phyloP scores from a whole-genome alignment of 495 filamentous ascomycete species.

The Hypomontagnella submonticulosa region DNA sequence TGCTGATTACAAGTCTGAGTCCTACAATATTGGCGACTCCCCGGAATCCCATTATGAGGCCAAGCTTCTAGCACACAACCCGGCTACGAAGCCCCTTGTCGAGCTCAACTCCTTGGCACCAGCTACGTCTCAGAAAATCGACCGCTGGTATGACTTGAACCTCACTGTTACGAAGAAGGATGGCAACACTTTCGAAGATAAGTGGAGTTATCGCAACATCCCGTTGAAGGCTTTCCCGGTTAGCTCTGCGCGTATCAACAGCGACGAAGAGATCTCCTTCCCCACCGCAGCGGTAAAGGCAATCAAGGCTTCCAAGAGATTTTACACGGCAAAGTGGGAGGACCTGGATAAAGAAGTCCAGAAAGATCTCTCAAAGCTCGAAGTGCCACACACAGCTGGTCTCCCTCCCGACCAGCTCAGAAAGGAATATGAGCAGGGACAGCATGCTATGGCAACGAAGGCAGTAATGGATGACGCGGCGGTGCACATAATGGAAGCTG shows the following conservation, averaged over 20 bases:
- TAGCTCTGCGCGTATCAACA: neutral
- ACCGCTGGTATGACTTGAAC: no score
- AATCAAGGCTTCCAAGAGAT: conserved; percentile 26
- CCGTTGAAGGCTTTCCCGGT: conserved; percentile 1
- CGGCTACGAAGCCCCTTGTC: neutral
- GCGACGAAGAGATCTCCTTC: neutral
- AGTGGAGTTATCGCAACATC: neutral
- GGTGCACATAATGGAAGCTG: neutral
- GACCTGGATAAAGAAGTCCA: conserved; percentile 19
- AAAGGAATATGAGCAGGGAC: conserved; percentile 27
- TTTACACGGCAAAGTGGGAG: conserved; percentile 10
- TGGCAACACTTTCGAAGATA: neutral
- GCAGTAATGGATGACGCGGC: neutral
- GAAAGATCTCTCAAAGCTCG: conserved; percentile 15
- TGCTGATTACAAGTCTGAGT: neutral
- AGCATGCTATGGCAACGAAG: conserved; percentile 13
- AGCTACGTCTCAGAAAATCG: no score
- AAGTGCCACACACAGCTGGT: conserved; percentile 31
- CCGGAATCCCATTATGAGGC: neutral
- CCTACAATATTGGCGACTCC: neutral
- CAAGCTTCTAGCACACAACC: neutral
- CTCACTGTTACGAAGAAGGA: neutral
- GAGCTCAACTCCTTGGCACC: conserved; percentile 10
- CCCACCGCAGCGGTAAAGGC: conserved; percentile 12
- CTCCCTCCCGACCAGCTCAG: conserved; percentile 26